Base-by-base conservation (phyloP, 2,329 filamentous ascomycete species). In the Claviceps paspali region DNA sequence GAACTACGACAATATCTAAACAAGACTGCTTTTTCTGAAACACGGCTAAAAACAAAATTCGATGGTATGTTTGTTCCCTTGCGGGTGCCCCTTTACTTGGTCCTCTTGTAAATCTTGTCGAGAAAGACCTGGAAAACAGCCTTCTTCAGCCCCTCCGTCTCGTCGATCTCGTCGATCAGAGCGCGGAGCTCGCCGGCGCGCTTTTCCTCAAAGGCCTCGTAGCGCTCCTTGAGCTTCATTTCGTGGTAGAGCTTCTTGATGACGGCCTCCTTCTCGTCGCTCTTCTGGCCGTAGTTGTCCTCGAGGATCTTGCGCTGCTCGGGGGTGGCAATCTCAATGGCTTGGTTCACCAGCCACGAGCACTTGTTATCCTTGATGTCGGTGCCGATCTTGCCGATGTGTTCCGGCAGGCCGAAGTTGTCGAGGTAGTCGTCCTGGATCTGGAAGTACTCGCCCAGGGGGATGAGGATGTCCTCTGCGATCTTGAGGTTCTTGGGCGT, bases 301-400 rank as follows among this genome's bases (percentile, higher is more conserved):
- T 95, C 85, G 36, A 98, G 77, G 28, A 92, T 61, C 62, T 82
- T 71, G 54, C 86, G 78, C 71, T 98, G 91, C 58, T 88, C 85
- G 1, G 84, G 77, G 2, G 73, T 87, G 46, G 75, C 82, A 44
- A 80, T 72, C 57, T 77, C 71, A 41, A 98, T 70, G 33, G 91
- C 91, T 63, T 94, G 80, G 72, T 98, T 98, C 62, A 98, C 74
- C 42, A 98, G 68, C 91, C 91, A 98, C 29, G 84, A 92, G 72
- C 91, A 98, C 73, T 98, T 98, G 75, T 98, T 98, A 67, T 98
- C 91, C 70, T 87, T 79, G 61, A 98, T 98, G 55, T 98, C 91
- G 42, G 91, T 98, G 47, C 91, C 91, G 47, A 96, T 94, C 76
- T 98, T 98, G 61, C 91, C 91, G 57, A 98, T 91, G 53, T 86